phyloP scores from a whole-genome alignment of 495 filamentous ascomycete species.

The Terfezia boudieri region DNA sequence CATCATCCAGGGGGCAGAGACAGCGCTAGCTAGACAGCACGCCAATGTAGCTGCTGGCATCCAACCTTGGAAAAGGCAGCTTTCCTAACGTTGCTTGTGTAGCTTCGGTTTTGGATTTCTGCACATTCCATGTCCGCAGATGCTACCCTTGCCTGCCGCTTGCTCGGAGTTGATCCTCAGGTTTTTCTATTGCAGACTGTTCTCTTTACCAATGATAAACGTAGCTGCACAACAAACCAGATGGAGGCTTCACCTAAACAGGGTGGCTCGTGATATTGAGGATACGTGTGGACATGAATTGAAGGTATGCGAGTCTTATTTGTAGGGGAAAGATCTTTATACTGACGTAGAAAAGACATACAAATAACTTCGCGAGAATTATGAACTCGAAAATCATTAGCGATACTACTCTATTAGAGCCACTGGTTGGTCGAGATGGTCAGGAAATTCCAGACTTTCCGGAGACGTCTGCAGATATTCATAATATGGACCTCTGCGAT shows the following conservation, averaged over 20 bases:
- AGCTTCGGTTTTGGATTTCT: too few relatives aligned
- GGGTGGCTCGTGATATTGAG: neutral
- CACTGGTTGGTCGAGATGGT: neutral
- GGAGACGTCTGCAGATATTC: neutral
- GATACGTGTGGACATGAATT: neutral
- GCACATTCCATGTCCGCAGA: too few relatives aligned
- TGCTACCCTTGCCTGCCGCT: too few relatives aligned
- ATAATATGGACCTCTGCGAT: neutral
- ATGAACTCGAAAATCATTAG: neutral
- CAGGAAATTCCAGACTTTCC: neutral
- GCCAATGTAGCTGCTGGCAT: too few relatives aligned
- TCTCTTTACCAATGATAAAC: neutral
- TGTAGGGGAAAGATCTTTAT: neutral
- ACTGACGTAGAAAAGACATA: neutral
- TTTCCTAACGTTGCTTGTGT: too few relatives aligned
- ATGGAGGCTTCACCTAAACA: neutral
- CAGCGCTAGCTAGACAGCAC: too few relatives aligned
- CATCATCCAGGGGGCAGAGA: too few relatives aligned
- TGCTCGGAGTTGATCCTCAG: too few relatives aligned
- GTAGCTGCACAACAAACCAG: neutral
- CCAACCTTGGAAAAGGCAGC: too few relatives aligned
- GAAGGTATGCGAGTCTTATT: neutral
- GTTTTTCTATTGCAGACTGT: too few relatives aligned
- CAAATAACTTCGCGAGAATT: neutral
- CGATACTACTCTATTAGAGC: neutral